Percentiles rank a stretch among this genome's conserved stretches.
Evolutionary conservation across 208 protist species (phyloP).

Genomic region (Wallacemonas sp.): DNA sequence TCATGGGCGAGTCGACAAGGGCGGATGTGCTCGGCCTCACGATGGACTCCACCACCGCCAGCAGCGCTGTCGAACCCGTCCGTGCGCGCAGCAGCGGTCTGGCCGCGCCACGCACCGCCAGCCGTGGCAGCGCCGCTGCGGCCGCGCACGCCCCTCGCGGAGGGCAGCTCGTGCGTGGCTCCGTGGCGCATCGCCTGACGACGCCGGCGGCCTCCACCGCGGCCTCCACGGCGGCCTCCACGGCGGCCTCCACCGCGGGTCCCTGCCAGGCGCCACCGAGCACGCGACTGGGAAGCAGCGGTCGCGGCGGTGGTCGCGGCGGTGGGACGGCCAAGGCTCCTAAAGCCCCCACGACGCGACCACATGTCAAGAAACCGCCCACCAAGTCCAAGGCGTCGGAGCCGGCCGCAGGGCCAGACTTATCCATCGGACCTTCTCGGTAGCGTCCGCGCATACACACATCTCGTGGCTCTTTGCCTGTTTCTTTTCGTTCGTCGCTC

Average conservation of each 20-base stretch:
- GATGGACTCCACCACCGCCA: not conserved
- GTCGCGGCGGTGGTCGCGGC: too few relatives aligned
- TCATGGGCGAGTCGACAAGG: constrained; percentile 10
- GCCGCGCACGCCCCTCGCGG: constrained; percentile 8
- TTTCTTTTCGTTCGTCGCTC: not conserved
- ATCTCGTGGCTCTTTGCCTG: not conserved
- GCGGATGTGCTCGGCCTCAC: constrained; percentile 4
- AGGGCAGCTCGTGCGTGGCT: constrained; percentile 4
- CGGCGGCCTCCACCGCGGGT: too few relatives aligned
- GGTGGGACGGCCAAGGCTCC: constrained; percentile 5
- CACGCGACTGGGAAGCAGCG: too few relatives aligned
- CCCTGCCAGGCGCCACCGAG: too few relatives aligned
- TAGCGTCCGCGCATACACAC: not conserved
- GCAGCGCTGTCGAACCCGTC: not conserved
- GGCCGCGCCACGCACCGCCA: not conserved
- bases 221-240: not conserved
- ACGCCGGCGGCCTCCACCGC: not conserved
- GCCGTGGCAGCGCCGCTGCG: not conserved
- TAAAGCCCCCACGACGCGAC: constrained; percentile 5
- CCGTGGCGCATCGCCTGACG: not conserved
- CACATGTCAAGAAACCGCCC: not conserved
- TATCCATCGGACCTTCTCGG: constrained; percentile 9
- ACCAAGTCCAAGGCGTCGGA: not conserved
- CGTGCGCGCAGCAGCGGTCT: constrained; percentile 5
- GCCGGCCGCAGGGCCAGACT: not conserved